A percentile compares a stretch with the other conserved stretches of the same genome.
phyloP scores from a whole-genome alignment of 208 protist genomes.

The Crithidia acanthocephali region DNA sequence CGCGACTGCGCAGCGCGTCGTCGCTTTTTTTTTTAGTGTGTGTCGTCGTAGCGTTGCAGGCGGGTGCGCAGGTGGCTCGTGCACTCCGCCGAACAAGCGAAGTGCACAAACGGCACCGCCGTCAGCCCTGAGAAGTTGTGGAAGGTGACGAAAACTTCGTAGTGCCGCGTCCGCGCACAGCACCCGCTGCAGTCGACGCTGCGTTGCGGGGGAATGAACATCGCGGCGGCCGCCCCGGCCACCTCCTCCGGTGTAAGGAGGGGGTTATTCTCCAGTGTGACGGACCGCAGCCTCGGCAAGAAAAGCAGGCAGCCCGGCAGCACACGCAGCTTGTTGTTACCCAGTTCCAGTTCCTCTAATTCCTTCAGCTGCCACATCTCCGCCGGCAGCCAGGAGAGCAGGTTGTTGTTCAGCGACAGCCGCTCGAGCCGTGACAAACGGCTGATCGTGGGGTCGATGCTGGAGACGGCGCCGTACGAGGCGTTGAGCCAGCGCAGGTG shows the following conservation, averaged over 20 bases:
- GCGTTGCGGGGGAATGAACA: slow-evolving; percentile 47
- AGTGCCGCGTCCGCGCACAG: slow-evolving; percentile 59
- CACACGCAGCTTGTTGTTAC: slow-evolving; percentile 75
- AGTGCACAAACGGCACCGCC: slow-evolving; percentile 74
- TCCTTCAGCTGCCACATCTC: slow-evolving; percentile 77
- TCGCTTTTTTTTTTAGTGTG: slow-evolving; percentile 1
- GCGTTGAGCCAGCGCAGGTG: slow-evolving; percentile 70
- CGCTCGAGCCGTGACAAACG: slow-evolving; percentile 67
- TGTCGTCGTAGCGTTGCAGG: slow-evolving; percentile 57
- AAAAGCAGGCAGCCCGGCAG: slow-evolving; percentile 84
- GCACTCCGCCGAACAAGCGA: slow-evolving; percentile 69
- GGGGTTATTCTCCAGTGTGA: slow-evolving; percentile 83
- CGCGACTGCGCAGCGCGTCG: too few relatives aligned
- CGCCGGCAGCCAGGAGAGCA: slow-evolving; percentile 53
- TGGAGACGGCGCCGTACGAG: slow-evolving; percentile 60
- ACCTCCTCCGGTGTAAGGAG: slow-evolving; percentile 52
- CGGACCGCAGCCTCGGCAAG: slow-evolving; percentile 49
- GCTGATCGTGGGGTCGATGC: slow-evolving; percentile 50
- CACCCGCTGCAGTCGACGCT: slow-evolving; percentile 83
- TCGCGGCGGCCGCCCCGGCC: slow-evolving; percentile 45
- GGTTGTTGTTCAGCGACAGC: slow-evolving; percentile 74
- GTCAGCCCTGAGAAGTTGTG: slow-evolving; percentile 44
- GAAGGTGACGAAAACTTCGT: slow-evolving; percentile 63
- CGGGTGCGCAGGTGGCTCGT: slow-evolving; percentile 47
- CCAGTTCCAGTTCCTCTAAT: slow-evolving; percentile 71